A percentile compares a stretch with the other conserved stretches of the same genome.
Conservation (phyloP, 768 basidiomycete species). For the Trametes coccinea region DNA sequence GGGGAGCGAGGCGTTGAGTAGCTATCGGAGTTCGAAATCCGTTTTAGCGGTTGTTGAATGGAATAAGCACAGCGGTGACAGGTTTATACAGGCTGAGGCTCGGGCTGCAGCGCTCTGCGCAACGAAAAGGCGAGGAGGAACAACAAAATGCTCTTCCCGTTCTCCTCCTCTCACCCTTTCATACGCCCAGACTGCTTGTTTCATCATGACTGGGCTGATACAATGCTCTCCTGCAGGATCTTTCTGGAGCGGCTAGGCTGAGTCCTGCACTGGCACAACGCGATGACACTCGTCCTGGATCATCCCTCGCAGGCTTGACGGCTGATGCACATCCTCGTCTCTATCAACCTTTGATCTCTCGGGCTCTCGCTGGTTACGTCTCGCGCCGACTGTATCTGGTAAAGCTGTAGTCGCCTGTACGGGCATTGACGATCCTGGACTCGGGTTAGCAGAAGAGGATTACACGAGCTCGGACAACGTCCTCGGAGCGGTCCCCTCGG, state of each 20-base stretch:
- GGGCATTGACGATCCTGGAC: too few species aligned
- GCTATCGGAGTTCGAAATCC: conserved; percentile 34
- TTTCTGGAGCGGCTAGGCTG: neutral
- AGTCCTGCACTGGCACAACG: conserved; percentile 1
- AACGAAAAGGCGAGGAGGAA: neutral
- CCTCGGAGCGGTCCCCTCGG: conserved; percentile 4
- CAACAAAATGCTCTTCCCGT: neutral
- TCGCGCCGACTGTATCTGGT: neutral
- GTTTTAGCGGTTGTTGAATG: conserved; percentile 6
- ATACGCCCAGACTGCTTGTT: neutral
- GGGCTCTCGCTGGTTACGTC: neutral
- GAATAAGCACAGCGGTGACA: neutral
- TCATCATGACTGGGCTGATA: conserved; percentile 10
- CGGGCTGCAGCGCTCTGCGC: neutral
- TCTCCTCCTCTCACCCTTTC: neutral
- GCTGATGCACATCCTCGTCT: conserved; percentile 1
- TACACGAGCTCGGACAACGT: neutral
- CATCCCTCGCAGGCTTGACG: conserved; percentile 8
- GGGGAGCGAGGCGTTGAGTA: conserved; percentile 13
- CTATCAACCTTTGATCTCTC: conserved; percentile 6
- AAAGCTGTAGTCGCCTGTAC: too few species aligned
- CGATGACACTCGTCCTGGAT: conserved; percentile 6
- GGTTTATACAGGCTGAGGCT: neutral
- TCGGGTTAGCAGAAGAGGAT: neutral
- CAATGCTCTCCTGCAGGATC: neutral